These are phyloP conservation scores for Populus hybrid DNA, from an alignment of 441 rosid species.

Conservation along the genomic window DNA sequence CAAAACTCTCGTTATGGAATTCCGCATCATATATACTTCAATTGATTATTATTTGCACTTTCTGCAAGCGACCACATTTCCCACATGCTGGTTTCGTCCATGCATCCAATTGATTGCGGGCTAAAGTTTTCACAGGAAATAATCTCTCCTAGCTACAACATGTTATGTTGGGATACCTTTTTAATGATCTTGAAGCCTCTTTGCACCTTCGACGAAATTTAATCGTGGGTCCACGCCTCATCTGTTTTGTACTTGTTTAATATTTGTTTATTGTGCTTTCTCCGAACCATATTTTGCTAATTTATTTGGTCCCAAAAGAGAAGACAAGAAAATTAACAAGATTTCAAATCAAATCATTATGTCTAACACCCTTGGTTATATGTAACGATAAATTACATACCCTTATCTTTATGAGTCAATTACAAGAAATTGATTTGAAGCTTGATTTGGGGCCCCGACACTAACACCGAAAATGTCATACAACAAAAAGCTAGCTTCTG, in stretches of 20 bases:
- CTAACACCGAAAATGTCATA: background rate
- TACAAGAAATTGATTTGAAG: background rate
- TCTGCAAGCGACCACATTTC: no score
- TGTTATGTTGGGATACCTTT: background rate
- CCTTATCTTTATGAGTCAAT: background rate
- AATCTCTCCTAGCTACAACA: background rate
- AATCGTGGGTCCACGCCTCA: constrained; percentile 24
- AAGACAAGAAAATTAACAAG: background rate
- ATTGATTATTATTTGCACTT: no score
- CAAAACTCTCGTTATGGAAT: no score
- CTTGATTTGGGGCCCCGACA: background rate
- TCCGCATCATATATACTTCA: no score
- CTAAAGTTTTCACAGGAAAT: background rate
- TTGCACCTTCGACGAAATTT: constrained; percentile 34
- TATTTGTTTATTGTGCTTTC: background rate
- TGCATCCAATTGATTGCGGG: background rate
- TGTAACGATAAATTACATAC: background rate
- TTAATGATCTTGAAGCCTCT: constrained; percentile 15
- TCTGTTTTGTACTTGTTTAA: background rate
- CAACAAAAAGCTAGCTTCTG: no score
- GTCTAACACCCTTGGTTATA: background rate
- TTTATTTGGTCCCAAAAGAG: background rate
- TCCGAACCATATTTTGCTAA: no score
- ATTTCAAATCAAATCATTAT: background rate
- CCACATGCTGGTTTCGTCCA: no score